Base-by-base conservation (phyloP, 768 basidiomycete species). In the Rhizopogon sp. region DNA sequence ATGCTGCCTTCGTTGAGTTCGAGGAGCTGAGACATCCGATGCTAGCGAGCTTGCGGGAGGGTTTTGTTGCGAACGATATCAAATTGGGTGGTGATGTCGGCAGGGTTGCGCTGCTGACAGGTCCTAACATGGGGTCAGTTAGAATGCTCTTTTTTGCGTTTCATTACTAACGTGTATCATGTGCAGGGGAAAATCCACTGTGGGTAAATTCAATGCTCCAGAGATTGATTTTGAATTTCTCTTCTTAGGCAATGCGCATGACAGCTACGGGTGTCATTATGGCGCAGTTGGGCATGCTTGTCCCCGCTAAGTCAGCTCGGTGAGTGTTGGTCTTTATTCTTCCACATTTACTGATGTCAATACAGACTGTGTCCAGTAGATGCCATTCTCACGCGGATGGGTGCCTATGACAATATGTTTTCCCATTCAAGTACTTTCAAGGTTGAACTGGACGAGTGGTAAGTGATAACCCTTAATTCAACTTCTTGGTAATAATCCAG, bases 401-500 rank as follows among this genome's bases (percentile, higher is more conserved):
- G 97, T 9, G 97, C 97, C 3, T 97, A 98, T 66, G 96, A 98
- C 64, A 94, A 94, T 65, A 93, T 96, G 89, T 95, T 94, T 70
- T 87, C 90, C 2, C 86, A 92, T 61, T 82, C 93, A 1, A 93
- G 92, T 70, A 98, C 96, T 0, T 99, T 98, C 81, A 97, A 98
- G 68, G 97, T 99, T 20, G 97, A 99, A 67, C 76, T 99, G 54
- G 97, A 98, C 67, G 97, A 99, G 81, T 93, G 93, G 93, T 93
- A 62, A 41, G 70, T 59, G 57, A 39, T 5, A 2, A 25, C 20
- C 28, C 52, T 0, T 3, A 25, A 13, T 43, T 39, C 25, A 20
- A 33, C 41, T 14, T 22, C 6, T 33, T 22, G 42, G 22, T 56
- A 43, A 57, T 55, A 41, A n/a, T 20, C 39, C 20, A 14, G 14